These are phyloP conservation scores for Saksenaea vasiformis DNA, from an alignment of 371 early-diverging fungal genomes.

Conservation along the genomic window DNA sequence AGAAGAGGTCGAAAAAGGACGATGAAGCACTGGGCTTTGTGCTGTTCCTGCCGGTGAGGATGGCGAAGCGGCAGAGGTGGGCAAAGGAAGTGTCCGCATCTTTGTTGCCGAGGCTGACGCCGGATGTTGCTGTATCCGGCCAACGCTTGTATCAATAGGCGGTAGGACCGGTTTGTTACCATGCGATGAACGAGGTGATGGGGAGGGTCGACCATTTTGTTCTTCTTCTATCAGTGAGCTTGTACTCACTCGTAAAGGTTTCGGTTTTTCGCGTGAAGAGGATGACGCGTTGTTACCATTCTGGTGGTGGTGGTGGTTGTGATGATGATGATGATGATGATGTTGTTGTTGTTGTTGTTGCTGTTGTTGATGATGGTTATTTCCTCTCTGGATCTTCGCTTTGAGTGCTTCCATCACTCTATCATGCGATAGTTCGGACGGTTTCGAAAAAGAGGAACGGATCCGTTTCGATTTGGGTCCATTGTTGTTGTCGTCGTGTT, in stretches of 20 bases:
- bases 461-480: slow-evolving; percentile 11
- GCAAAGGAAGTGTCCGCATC: neutral
- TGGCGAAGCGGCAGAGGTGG: neutral
- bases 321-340: too few relatives aligned
- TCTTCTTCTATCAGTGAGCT: neutral
- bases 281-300: too few relatives aligned
- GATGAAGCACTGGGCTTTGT: slow-evolving; percentile 1
- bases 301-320: too few relatives aligned
- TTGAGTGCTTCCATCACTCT: slow-evolving; percentile 53
- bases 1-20: slow-evolving; percentile 7
- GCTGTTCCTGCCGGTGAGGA: slow-evolving; percentile 3
- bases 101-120: neutral
- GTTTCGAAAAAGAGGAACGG: slow-evolving; percentile 11
- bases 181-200: slow-evolving; percentile 19
- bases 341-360: slow-evolving; percentile 1
- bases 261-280: neutral
- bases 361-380: too few relatives aligned
- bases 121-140: slow-evolving; percentile 10
- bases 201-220: too few relatives aligned
- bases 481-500: neutral
- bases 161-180: slow-evolving; percentile 35
- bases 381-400: slow-evolving; percentile 44
- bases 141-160: slow-evolving; percentile 41
- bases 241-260: neutral
- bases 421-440: slow-evolving; percentile 26